Evolutionary conservation across 192 early-diverging fungal genomes (phyloP).

Genomic region (Backusella morwellensis): DNA sequence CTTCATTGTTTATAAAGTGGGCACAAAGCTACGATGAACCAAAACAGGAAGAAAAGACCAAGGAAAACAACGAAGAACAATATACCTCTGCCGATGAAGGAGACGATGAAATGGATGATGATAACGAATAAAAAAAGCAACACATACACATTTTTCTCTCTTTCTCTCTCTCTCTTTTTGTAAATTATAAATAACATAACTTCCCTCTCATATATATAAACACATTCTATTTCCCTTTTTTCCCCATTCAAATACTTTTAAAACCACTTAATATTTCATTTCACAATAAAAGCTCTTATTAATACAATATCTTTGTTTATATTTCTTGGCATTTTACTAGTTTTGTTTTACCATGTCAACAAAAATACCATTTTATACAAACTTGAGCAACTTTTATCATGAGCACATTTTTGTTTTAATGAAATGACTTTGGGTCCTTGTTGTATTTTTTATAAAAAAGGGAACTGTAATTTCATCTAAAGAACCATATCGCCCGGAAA

Average conservation of each 20-base stretch:
- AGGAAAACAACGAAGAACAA: background rate
- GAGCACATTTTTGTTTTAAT: no score
- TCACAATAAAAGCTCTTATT: background rate
- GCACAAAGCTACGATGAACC: background rate
- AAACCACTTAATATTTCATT: background rate
- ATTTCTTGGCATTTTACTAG: background rate
- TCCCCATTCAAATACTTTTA: background rate
- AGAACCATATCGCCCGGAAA: background rate
- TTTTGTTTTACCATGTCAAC: background rate
- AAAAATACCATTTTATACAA: no score
- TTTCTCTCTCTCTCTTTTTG: background rate
- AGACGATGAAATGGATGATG: background rate
- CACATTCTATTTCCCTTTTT: background rate
- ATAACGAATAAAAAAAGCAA: background rate
- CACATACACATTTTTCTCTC: background rate
- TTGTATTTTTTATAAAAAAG: background rate
- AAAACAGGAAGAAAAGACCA: background rate
- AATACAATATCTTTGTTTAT: background rate
- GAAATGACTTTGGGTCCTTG: no score
- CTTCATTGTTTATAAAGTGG: background rate
- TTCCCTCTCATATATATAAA: background rate
- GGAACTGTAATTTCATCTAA: background rate
- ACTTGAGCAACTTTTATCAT: no score
- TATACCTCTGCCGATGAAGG: conserved; percentile 1
- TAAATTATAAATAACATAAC: background rate